Conservation (phyloP, 495 filamentous ascomycete species). For the Staphylotrichum tortipilum region DNA sequence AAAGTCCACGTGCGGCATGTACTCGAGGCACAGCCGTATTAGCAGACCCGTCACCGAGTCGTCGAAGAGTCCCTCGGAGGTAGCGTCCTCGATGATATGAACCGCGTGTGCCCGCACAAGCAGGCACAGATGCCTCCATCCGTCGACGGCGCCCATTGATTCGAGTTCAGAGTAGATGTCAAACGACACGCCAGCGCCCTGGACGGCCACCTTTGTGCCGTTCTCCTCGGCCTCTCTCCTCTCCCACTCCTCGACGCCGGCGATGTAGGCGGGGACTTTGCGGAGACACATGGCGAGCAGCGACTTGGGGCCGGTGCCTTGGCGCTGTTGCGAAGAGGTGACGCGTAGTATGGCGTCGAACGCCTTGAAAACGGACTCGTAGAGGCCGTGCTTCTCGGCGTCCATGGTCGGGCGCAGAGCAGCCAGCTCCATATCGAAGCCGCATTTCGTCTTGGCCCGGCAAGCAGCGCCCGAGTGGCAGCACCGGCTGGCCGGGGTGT, state of each 20-base stretch:
- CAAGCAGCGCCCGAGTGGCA: conserved; percentile 1
- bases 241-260: conserved; percentile 47
- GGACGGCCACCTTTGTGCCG: conserved; percentile 31
- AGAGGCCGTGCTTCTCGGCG: conserved; percentile 8
- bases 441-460: conserved; percentile 8
- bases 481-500: neutral
- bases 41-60: conserved; percentile 30
- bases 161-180: conserved; percentile 63
- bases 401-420: conserved; percentile 6
- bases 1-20: conserved; percentile 33
- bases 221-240: conserved; percentile 42
- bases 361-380: conserved; percentile 35
- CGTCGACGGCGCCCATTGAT: conserved; percentile 44
- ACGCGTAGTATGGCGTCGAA: conserved; percentile 41
- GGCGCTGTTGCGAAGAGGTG: conserved; percentile 21
- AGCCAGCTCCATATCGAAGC: conserved; percentile 13
- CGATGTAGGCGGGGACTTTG: conserved; percentile 55
- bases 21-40: conserved; percentile 34
- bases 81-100: conserved; percentile 45
- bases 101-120: conserved; percentile 63
- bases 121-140: conserved; percentile 58
- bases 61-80: conserved; percentile 39
- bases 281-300: conserved; percentile 58
- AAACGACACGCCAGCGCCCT: conserved; percentile 31
- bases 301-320: conserved; percentile 29